These are phyloP conservation scores for Gaeumannomyces sp. DNA, from an alignment of 2,329 filamentous ascomycete genomes.

Conservation along the genomic window DNA sequence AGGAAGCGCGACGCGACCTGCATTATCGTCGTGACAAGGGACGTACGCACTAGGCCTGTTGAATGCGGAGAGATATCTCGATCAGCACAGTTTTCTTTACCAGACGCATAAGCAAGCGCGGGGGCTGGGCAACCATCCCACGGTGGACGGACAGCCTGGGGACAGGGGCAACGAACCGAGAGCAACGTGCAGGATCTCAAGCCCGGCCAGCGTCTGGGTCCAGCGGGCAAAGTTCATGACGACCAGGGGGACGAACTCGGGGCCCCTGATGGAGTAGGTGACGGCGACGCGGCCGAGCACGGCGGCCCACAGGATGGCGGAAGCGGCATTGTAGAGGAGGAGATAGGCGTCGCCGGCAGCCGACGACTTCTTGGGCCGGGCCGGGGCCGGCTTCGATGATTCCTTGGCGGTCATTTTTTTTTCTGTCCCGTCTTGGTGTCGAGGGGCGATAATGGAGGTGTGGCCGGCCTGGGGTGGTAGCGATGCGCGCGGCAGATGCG, in stretches of 20 bases:
- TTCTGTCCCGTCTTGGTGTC: background rate
- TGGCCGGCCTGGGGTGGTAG: background rate
- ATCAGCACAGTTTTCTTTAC: background rate
- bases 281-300: conserved; percentile 63
- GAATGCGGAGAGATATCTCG: background rate
- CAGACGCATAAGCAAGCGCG: no score
- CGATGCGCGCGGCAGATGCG: background rate
- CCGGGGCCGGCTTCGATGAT: conserved; percentile 13
- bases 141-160: background rate
- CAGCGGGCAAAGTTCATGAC: conserved; percentile 64
- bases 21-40: conserved; percentile 78
- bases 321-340: conserved; percentile 76
- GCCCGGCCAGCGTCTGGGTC: conserved; percentile 75
- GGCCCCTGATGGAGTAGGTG: conserved; percentile 48
- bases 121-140: background rate
- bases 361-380: conserved; percentile 45
- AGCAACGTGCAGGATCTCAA: conserved; percentile 79
- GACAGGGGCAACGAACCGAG: conserved; percentile 48
- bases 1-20: conserved; percentile 84
- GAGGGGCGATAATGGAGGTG: background rate
- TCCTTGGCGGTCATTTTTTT: conserved; percentile 19
- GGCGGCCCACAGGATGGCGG: conserved; percentile 69
- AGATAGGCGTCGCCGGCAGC: conserved; percentile 51
- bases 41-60: conserved; percentile 78
- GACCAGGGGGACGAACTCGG: conserved; percentile 52